These are phyloP conservation scores for Trametes pubescens DNA, from an alignment of 1,284 basidiomycete genomes.

Conservation along the genomic window DNA sequence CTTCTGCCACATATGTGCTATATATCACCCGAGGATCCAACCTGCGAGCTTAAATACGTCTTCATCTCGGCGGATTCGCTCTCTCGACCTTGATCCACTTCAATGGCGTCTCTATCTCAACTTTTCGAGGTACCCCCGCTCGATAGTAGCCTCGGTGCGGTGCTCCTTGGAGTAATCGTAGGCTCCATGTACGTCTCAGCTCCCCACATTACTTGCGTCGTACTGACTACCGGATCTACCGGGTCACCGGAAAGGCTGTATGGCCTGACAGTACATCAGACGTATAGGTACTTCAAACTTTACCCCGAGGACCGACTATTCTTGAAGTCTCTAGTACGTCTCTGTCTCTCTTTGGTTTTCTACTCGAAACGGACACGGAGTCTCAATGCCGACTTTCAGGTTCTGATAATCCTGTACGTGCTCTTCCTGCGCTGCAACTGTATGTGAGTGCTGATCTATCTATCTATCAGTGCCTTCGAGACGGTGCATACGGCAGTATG, in stretches of 20 bases:
- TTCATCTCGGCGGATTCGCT: too few relatives aligned
- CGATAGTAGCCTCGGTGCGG: slow-evolving; percentile 10
- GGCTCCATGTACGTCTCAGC: slow-evolving; percentile 7
- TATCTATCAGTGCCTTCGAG: slow-evolving; percentile 1
- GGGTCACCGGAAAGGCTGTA: slow-evolving; percentile 13
- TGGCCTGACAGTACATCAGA: slow-evolving; percentile 19
- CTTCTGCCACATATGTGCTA: too few relatives aligned
- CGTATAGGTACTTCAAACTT: slow-evolving; percentile 11
- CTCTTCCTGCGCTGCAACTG: not conserved
- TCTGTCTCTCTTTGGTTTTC: too few relatives aligned
- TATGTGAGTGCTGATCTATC: not conserved
- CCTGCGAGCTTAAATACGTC: too few relatives aligned
- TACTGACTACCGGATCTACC: slow-evolving; percentile 15
- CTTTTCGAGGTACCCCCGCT: slow-evolving; percentile 9
- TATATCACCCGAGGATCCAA: too few relatives aligned
- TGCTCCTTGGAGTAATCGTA: slow-evolving; percentile 5
- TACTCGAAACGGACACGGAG: too few relatives aligned
- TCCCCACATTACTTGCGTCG: not conserved
- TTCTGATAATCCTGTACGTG: not conserved
- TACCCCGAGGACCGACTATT: slow-evolving; percentile 10
- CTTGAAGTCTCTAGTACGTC: not conserved
- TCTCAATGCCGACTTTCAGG: not conserved
- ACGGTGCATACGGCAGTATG: slow-evolving; percentile 11
- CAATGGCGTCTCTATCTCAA: not conserved
- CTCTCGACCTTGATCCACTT: not conserved